These are phyloP conservation scores for Lophiotrema nucula DNA, from an alignment of 495 filamentous ascomycete species.

Conservation along the genomic window DNA sequence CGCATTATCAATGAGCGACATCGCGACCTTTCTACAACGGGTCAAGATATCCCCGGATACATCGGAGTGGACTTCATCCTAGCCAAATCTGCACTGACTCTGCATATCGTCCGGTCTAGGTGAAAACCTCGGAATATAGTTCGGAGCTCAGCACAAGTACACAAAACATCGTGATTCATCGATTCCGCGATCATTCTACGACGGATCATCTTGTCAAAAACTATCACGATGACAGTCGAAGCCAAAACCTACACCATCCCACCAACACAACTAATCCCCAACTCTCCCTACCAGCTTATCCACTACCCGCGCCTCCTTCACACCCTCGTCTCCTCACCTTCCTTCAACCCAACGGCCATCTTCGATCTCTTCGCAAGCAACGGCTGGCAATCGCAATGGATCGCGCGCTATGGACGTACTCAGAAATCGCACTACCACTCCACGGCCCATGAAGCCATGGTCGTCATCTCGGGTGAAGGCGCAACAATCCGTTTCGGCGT, in stretches of 20 bases:
- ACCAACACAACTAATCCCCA: slow-evolving; percentile 41
- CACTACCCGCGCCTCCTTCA: slow-evolving; percentile 37
- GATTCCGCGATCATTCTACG: too few species aligned
- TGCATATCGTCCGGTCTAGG: too few species aligned
- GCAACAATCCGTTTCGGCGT: slow-evolving; percentile 44
- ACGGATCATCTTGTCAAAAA: too few species aligned
- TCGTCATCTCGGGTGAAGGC: slow-evolving; percentile 38
- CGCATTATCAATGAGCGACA: too few species aligned
- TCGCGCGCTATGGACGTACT: slow-evolving; percentile 40
- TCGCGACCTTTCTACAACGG: too few species aligned
- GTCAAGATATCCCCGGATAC: too few species aligned
- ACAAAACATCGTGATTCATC: too few species aligned
- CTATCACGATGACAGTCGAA: slow-evolving; percentile 19
- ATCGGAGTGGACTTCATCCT: too few species aligned
- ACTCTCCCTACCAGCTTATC: slow-evolving; percentile 39
- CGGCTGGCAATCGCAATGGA: slow-evolving; percentile 42
- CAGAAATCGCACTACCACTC: slow-evolving; percentile 46
- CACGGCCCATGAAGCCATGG: slow-evolving; percentile 44
- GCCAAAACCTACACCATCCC: slow-evolving; percentile 29
- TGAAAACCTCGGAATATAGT: too few species aligned
- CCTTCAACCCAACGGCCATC: slow-evolving; percentile 10
- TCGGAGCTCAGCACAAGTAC: too few species aligned
- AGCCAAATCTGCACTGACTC: too few species aligned
- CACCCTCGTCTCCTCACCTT: slow-evolving; percentile 4
- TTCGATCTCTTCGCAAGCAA: slow-evolving; percentile 41